Evolutionary conservation across 352 stramenopile genomes (phyloP), one percentile per base, ranked within the genome.

Genomic region (Phytophthora sansomeana): DNA sequence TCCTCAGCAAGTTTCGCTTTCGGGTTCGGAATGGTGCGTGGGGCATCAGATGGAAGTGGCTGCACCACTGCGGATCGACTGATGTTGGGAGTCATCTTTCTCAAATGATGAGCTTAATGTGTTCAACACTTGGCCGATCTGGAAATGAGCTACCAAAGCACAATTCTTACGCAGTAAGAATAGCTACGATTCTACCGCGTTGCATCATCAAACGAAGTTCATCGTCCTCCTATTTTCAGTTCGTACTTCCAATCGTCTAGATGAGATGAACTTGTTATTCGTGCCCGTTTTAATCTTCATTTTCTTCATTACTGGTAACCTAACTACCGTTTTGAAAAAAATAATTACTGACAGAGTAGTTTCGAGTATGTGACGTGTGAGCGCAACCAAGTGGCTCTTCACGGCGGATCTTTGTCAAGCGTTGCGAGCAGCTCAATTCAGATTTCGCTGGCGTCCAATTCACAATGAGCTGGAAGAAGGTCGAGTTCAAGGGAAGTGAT

Each of bases 401-500:
- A 67, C 47, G 16, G 17, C 21, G 59, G 50, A 71, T 71, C 63
- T 61, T 64, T 48, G 35, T 58, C 67, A 57, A 67, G 28, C 58
- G 56, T 56, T 46, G 55, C 55, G 26, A 49, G 14, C 11, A 26
- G 33, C 17, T 52, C 60, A 62, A 29, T 39, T 30, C 21, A 16
- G 24, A 66, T 42, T 61, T 42, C 10, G 26, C 35, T 13, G 19
- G 21, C 11, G 6, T 35, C 19, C n/a, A 35, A 9, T 19, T 14
- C 14, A 51, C 11, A 11, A 89, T 90, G 81, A 71, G 59, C 42
- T 84, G 77, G 75, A 84, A 78, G 41, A 60, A 84, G 36, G 55
- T 86, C 21, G 80, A 87, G 48, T 93, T 85, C 53, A 74, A 64
- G 5, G 85, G 79, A 14, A 75, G 46, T 55, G 79, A 93, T 49